Evolutionary conservation across 257 asterid species (phyloP).

Genomic region (Plantago ovata): DNA sequence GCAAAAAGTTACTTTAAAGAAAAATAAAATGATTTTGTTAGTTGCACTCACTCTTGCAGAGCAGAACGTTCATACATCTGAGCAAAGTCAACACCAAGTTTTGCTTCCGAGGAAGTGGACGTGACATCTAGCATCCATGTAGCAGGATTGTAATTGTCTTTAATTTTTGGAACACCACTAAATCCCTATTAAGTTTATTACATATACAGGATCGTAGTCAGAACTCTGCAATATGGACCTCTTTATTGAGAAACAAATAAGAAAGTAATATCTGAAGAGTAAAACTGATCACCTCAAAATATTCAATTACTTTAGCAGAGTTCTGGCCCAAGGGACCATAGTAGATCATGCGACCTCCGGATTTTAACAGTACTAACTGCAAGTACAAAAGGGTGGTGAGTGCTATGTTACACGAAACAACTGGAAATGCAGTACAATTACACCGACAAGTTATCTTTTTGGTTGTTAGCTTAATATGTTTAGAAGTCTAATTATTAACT

Average conservation of each 20-base stretch:
- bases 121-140: slow-evolving; percentile 29
- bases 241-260: background rate
- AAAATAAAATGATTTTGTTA: background rate
- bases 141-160: slow-evolving; percentile 26
- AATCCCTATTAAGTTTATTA: background rate
- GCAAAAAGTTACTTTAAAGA: too few species aligned
- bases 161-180: slow-evolving; percentile 21
- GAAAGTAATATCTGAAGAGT: background rate
- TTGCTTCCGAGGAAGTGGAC: slow-evolving; percentile 17
- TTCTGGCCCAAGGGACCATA: slow-evolving; percentile 26
- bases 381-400: background rate
- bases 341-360: slow-evolving; percentile 24
- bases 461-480: too few species aligned
- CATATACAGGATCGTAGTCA: background rate
- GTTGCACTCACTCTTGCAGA: slow-evolving; percentile 3
- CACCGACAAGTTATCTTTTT: too few species aligned
- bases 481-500: too few species aligned
- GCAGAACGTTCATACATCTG: slow-evolving; percentile 13
- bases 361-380: slow-evolving; percentile 37
- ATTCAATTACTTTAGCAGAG: slow-evolving; percentile 7
- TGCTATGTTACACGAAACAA: background rate
- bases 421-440: too few species aligned
- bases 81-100: slow-evolving; percentile 23
- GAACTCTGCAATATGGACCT: background rate
- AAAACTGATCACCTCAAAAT: slow-evolving; percentile 14